Conservation (phyloP, 164 flowering plant species). For the Dillenia turbinata region DNA sequence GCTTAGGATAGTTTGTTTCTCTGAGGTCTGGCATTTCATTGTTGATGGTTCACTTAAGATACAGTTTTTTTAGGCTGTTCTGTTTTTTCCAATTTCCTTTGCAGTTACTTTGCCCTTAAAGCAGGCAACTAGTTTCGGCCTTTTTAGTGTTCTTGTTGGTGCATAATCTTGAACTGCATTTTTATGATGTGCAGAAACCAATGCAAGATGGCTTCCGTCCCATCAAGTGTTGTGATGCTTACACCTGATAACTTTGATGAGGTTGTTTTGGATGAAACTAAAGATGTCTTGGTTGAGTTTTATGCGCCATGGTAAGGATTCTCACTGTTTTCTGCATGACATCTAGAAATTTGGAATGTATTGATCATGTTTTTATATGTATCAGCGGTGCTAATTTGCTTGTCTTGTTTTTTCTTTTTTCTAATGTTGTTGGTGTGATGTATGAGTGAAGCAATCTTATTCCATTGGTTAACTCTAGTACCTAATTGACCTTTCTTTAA, state of each 20-base stretch:
- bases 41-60: no score
- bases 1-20: no score
- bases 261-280: slow-evolving; percentile 71
- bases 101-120: no score
- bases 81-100: no score
- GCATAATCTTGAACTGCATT: no score
- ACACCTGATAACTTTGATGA: slow-evolving; percentile 67
- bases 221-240: slow-evolving; percentile 79
- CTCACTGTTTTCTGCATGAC: not conserved
- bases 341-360: no score
- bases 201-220: slow-evolving; percentile 72
- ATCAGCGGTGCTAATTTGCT: not conserved
- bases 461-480: not conserved
- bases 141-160: not conserved
- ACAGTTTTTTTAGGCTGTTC: no score
- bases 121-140: no score
- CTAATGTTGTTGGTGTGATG: not conserved
- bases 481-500: slow-evolving; percentile 2
- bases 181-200: slow-evolving; percentile 59
- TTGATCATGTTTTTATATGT: no score
- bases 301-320: slow-evolving; percentile 91
- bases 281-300: slow-evolving; percentile 93
- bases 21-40: no score
- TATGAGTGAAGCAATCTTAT: not conserved
- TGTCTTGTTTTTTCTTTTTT: not conserved